These are phyloP conservation scores for Pestalotiopsis sp. DNA, from an alignment of 2,329 filamentous ascomycete genomes.

Conservation along the genomic window DNA sequence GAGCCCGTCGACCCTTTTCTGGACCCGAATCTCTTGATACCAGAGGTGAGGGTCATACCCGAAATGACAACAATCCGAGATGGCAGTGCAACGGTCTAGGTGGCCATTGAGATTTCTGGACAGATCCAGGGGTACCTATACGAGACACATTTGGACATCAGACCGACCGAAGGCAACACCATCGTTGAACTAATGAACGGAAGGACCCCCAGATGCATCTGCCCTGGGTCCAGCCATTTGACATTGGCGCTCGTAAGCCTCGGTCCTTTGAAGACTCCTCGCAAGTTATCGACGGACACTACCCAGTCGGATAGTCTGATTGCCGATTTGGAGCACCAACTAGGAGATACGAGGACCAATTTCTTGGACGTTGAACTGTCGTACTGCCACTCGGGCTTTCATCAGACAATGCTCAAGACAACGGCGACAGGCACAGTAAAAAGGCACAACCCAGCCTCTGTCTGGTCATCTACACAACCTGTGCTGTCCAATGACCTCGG, in stretches of 20 bases:
- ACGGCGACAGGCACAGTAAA: constrained; percentile 53
- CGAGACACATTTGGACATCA: constrained; percentile 49
- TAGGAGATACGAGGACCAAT: constrained; percentile 50
- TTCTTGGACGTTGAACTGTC: constrained; percentile 56
- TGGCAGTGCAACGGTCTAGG: constrained; percentile 45
- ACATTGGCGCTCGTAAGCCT: constrained; percentile 52
- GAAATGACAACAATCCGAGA: constrained; percentile 40
- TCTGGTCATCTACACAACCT: constrained; percentile 51
- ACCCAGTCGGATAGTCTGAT: constrained; percentile 59
- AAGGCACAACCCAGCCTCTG: constrained; percentile 49
- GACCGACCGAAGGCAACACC: constrained; percentile 42
- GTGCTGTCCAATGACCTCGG: constrained; percentile 41
- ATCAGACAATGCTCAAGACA: constrained; percentile 56
- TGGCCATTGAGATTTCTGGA: constrained; percentile 50
- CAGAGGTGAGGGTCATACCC: constrained; percentile 46
- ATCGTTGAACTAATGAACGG: constrained; percentile 49
- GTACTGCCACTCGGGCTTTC: constrained; percentile 62
- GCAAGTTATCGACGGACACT: constrained; percentile 27
- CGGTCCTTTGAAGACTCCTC: constrained; percentile 20
- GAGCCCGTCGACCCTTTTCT: constrained; percentile 24
- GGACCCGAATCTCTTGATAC: constrained; percentile 41
- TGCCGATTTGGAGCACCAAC: constrained; percentile 59
- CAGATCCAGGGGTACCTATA: constrained; percentile 52
- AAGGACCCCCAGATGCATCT: constrained; percentile 39
- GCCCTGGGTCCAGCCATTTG: constrained; percentile 47